These are phyloP conservation scores for Hypoxylon rubiginosum DNA, from an alignment of 2,329 filamentous ascomycete genomes.

Conservation along the genomic window DNA sequence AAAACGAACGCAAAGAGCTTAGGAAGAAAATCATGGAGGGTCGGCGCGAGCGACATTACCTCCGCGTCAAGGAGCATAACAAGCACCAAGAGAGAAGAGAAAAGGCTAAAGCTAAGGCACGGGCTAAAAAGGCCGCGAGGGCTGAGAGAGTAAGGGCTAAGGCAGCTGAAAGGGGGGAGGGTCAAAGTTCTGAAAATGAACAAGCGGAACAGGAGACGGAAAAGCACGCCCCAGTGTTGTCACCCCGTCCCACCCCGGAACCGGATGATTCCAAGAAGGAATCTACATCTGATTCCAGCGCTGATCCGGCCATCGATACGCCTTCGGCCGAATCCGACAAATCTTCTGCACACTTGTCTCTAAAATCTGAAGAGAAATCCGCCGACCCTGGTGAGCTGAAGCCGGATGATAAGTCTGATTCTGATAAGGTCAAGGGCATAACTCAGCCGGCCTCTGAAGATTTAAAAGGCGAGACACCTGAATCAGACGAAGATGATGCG, in stretches of 20 bases:
- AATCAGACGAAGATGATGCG: neutral
- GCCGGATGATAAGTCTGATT: conserved; percentile 18
- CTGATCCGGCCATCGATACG: conserved; percentile 29
- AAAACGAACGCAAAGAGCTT: conserved; percentile 56
- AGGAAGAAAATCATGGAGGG: conserved; percentile 56
- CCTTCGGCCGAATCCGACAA: conserved; percentile 36
- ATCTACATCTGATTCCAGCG: conserved; percentile 32
- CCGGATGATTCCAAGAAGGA: conserved; percentile 31
- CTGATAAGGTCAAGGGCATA: conserved; percentile 37
- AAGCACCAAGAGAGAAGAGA: conserved; percentile 57
- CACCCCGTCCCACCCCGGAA: conserved; percentile 27
- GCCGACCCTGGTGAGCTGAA: conserved; percentile 20
- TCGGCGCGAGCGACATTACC: conserved; percentile 46
- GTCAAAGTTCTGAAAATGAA: conserved; percentile 5
- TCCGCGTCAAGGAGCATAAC: conserved; percentile 58
- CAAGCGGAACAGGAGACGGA: conserved; percentile 40
- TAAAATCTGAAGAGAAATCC: conserved; percentile 43
- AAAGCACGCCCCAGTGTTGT: conserved; percentile 55
- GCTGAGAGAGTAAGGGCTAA: conserved; percentile 44
- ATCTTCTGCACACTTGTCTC: conserved; percentile 6
- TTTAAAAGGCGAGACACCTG: conserved; percentile 2
- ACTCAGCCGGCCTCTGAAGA: conserved; percentile 3
- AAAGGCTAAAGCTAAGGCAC: conserved; percentile 55
- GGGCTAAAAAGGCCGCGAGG: conserved; percentile 51
- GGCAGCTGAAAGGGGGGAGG: conserved; percentile 39